Conservation (phyloP, 2,329 filamentous ascomycete species). For the Stemphylium beticola region DNA sequence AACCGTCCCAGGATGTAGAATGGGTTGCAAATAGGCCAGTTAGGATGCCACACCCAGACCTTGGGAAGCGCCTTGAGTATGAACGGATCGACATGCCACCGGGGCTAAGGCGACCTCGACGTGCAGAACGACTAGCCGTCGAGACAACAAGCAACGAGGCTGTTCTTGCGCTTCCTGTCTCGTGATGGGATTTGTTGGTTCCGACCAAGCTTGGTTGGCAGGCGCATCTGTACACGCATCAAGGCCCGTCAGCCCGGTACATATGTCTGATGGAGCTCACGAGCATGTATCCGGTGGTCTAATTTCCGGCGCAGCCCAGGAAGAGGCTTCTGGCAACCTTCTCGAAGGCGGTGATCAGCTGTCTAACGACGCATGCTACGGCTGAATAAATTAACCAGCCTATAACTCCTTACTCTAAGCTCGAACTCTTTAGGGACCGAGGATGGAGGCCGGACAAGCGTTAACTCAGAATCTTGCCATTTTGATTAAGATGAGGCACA, state of each 20-base stretch:
- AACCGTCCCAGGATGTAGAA: conserved; percentile 30
- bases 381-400: conserved; percentile 26
- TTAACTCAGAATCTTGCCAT: conserved; percentile 4
- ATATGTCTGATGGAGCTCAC: conserved; percentile 4
- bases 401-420: conserved; percentile 22
- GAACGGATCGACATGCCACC: conserved; percentile 7
- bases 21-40: conserved; percentile 18
- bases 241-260: conserved; percentile 10
- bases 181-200: conserved; percentile 2
- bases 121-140: conserved; percentile 15
- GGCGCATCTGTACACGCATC: conserved; percentile 2
- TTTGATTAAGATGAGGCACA: neutral
- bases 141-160: conserved; percentile 9
- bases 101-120: conserved; percentile 5
- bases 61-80: conserved; percentile 7
- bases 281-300: conserved; percentile 6
- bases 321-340: conserved; percentile 12
- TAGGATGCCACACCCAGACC: conserved; percentile 16
- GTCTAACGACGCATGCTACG: conserved; percentile 13
- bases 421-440: conserved; percentile 15
- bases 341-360: conserved; percentile 17
- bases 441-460: conserved; percentile 8
- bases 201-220: neutral
- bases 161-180: conserved; percentile 1
- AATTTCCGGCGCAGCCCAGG: conserved; percentile 1